Base-by-base conservation (phyloP, 73 alveolate species). In the Symbiodinium pilosum region DNA sequence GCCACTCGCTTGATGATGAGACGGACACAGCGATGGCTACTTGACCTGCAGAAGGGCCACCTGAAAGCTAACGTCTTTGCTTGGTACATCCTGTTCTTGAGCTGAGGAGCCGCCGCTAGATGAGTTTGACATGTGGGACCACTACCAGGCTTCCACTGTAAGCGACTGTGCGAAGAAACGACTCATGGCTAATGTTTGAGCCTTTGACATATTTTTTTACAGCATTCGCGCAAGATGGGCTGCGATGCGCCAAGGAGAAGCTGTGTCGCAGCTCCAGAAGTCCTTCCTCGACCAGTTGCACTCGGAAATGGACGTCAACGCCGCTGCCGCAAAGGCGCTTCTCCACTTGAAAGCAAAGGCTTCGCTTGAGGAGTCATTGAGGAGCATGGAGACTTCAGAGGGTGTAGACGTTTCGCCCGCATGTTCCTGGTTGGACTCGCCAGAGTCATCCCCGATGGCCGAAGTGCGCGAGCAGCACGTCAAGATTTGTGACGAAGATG, bases 321-420 rank as follows among this genome's bases (percentile, higher is more conserved):
- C 87, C 14, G 96, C 96, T 26, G 96, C 96, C 40, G 96, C 96
- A 87, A 91, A 91, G 87, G 95, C 52, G 41, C 83, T n/a, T 20
- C 83, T 86, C 28, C 34, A 38, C 87, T n/a, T 64, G 41, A 64
- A 64, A 38, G 81, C 81, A 34, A 64, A 64, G 38, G 81, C 81
- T 20, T 64, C 81, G 39, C 30, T 64, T 9, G 81, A 64, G 34
- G 81, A 34, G 20, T 64, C 81, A 16, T 38, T 64, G 81, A 18
- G 30, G 30, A 64, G 81, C 81, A n/a, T 24, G 81, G 34, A 26
- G 3, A 24, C 81, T 24, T 20, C 32, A 3, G 81, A 64, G 81
- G 81, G 81, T 9, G 81, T 38, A 38, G 81, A 64, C 24, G 81
- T 32, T 9, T 64, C 81, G 4, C 81, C 81, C 30, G 32, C 95